phyloP scores from a whole-genome alignment of 2,329 filamentous ascomycete species.

The Coniochaeta sp. region DNA sequence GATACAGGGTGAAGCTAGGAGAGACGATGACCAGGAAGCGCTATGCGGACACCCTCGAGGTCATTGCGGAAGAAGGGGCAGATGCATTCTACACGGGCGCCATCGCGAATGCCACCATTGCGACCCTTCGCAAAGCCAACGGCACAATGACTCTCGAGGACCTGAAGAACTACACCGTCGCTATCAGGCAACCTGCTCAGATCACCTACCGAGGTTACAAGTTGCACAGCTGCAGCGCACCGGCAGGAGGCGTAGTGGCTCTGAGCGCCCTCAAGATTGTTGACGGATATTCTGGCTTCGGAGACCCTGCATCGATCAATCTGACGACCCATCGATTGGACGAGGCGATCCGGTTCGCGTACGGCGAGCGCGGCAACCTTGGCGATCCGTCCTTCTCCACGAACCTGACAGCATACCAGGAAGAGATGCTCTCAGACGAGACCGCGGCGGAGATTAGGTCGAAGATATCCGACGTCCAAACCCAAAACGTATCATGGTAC shows the following conservation, averaged over 20 bases:
- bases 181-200: constrained; percentile 17
- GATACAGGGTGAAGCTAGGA: constrained; percentile 56
- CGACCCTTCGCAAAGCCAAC: constrained; percentile 52
- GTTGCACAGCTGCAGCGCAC: constrained; percentile 60
- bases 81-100: constrained; percentile 65
- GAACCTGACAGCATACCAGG: constrained; percentile 53
- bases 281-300: constrained; percentile 62
- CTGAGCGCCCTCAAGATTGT: constrained; percentile 69
- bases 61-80: constrained; percentile 57
- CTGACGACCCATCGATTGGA: constrained; percentile 73
- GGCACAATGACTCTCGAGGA: constrained; percentile 75
- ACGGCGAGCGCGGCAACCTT: constrained; percentile 64
- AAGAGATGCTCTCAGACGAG: constrained; percentile 56
- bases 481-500: constrained; percentile 33
- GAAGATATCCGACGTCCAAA: constrained; percentile 34
- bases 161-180: constrained; percentile 56
- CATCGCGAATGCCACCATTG: constrained; percentile 64
- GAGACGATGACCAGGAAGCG: constrained; percentile 69
- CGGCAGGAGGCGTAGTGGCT: constrained; percentile 66
- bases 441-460: constrained; percentile 45
- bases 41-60: constrained; percentile 67
- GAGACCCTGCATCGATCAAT: constrained; percentile 41
- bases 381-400: constrained; percentile 69
- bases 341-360: constrained; percentile 77
- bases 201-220: constrained; percentile 65